Evolutionary conservation across 2,329 filamentous ascomycete species (phyloP), one percentile per base, ranked within the genome.

Genomic region (Cercospora sesami): DNA sequence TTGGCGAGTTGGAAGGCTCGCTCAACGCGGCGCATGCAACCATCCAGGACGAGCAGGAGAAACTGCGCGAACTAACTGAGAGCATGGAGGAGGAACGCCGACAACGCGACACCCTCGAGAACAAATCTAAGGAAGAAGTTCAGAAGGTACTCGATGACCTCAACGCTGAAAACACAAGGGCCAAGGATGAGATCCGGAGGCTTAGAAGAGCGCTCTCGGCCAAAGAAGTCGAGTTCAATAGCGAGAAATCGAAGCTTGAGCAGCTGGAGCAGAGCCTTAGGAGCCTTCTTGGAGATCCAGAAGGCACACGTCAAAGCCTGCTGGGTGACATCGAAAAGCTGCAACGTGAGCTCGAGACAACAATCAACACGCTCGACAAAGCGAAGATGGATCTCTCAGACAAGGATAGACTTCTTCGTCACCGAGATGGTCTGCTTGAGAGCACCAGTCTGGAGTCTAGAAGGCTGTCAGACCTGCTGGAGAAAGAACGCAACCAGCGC

Each of bases 61-160:
- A 81, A 63, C 75, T 81, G 68, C 78, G 79, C 28, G 82, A 84
- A 68, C 74, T 84, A 39, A 82, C 84, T 67, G 86, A 89, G 70
- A 88, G 90, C n/a, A 85, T 97, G 26, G 85, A 87, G 23, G 89
- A 91, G 66, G 95, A 98, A 81, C 86, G 94, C 65, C 87, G 91
- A 72, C 94, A 98, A 80, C 88, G 92, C 55, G 94, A 98, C 78
- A 87, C 94, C 60, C 87, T 97, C 64, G 92, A 93, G 58, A 91
- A 88, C 76, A 90, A 92, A 75, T 94, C 97, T 81, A 97, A 98
- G 82, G 91, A 96, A 77, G 94, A 98, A 77, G 91, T 96, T 62
- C 94, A 98, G 81, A 91, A 94, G 79, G 88, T 96, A 71, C 89
- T 98, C 76, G 94, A 96, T 76, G 93, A 97, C 72, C 89, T 98